phyloP scores from a whole-genome alignment of 2,329 filamentous ascomycete genomes.

The Fusarium burgessii region DNA sequence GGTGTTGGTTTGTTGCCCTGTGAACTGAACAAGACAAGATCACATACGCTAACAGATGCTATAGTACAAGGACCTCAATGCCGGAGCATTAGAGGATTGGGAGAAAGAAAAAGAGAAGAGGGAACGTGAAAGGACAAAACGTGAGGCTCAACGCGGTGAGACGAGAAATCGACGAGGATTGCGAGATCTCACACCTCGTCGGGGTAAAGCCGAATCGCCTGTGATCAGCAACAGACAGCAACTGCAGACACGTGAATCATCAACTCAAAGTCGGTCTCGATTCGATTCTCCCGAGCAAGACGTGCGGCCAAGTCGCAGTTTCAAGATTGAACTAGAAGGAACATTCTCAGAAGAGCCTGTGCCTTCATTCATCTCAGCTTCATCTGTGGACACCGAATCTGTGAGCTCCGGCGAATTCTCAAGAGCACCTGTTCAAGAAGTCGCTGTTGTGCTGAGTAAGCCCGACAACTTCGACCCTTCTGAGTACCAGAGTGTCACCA shows the following conservation, averaged over 20 bases:
- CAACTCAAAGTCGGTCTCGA: conserved; percentile 19
- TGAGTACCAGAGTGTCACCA: conserved; percentile 52
- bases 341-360: conserved; percentile 49
- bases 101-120: conserved; percentile 13
- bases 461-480: conserved; percentile 49
- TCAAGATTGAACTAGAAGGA: conserved; percentile 35
- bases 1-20: conserved; percentile 42
- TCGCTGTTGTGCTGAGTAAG: conserved; percentile 50
- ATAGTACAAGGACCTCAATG: conserved; percentile 50
- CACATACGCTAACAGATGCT: conserved; percentile 37
- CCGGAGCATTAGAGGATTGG: conserved; percentile 52
- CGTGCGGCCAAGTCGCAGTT: conserved; percentile 39
- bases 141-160: conserved; percentile 5
- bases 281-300: conserved; percentile 27
- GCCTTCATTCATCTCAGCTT: conserved; percentile 47
- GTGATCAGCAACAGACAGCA: conserved; percentile 38
- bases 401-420: conserved; percentile 19
- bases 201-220: not conserved
- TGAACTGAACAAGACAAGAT: not conserved
- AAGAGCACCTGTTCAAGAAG: conserved; percentile 17
- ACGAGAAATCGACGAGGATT: conserved; percentile 13
- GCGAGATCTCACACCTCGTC: conserved; percentile 6
- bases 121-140: not conserved
- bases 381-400: conserved; percentile 42
- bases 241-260: conserved; percentile 28